Evolutionary conservation across 1,139 yeast species (phyloP), one percentile per base, ranked within the genome.

Genomic region (Torulaspora globosa): DNA sequence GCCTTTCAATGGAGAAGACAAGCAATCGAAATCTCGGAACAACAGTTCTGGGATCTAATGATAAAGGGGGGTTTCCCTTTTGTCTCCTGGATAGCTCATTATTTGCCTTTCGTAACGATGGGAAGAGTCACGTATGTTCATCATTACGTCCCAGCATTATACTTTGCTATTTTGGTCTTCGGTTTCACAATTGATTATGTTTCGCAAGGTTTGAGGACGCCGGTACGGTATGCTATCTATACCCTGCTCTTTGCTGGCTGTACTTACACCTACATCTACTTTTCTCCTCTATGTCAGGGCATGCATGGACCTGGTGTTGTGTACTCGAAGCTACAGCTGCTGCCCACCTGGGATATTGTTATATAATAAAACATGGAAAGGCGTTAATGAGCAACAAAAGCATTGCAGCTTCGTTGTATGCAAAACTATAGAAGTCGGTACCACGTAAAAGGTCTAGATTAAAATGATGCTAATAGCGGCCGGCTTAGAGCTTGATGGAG

Each of bases 81-180:
- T 67, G 57, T 80, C 21, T 87, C 88, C 3, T 84, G 89, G 87
- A 67, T 78, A 5, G 71, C 82, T 50, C 90, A 84, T 64, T 84
- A 73, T 62, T 57, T 80, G 55, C 95, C 95, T 18, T 84, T 84
- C 57, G 79, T 80, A 4, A 60, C 82, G 35, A 84, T 84, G 95
- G 86, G 87, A 3, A 76, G 95, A 71, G 92, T 84, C 43, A 84
- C 92, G 0, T 84, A 84, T 62, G 83, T 83, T 29, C 95, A 84
- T 65, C 95, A 84, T 65, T 84, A 84, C 61, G 78, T 82, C 48
- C 95, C 95, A 5, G 90, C 92, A 0, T 72, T 84, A 56, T 84
- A 80, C 66, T 84, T 84, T 68, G 92, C 90, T 43, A 77, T 83
- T 60, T 70, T 82, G 52, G 77, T 81, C 5, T 71, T 80, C 50